A percentile compares a stretch with the other conserved stretches of the same genome.
These are phyloP conservation scores for Phaeosphaeriaceae sp. DNA, from an alignment of 2,329 filamentous ascomycete genomes.

Conservation along the genomic window DNA sequence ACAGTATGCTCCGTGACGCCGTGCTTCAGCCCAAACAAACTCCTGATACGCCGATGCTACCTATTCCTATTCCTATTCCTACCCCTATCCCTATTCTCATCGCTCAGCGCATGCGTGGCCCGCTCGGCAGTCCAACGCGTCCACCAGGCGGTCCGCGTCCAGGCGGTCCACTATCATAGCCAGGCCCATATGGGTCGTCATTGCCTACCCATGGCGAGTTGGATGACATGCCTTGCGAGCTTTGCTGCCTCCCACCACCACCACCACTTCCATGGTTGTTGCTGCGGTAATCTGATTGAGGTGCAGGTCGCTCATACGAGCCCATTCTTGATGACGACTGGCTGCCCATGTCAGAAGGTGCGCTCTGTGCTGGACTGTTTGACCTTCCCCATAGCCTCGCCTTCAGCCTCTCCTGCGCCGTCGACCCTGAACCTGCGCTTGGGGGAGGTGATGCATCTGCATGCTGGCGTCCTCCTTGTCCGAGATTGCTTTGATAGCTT, in stretches of 20 bases:
- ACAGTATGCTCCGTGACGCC: constrained; percentile 2
- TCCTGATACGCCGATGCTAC: neutral
- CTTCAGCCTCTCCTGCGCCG: constrained; percentile 82
- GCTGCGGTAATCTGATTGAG: constrained; percentile 37
- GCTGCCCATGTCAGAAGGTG: constrained; percentile 25
- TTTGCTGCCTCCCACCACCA: constrained; percentile 36
- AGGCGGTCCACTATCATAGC: constrained; percentile 30
- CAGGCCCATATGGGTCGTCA: constrained; percentile 41
- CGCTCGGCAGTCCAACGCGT: constrained; percentile 47
- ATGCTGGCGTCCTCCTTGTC: constrained; percentile 44
- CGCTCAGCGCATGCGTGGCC: constrained; percentile 45
- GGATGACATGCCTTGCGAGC: constrained; percentile 34
- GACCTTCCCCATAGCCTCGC: constrained; percentile 75
- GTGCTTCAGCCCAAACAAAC: neutral
- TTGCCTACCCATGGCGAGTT: constrained; percentile 43
- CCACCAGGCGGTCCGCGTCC: constrained; percentile 37
- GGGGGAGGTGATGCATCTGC: constrained; percentile 48
- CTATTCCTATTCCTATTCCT: neutral
- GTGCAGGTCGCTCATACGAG: constrained; percentile 34
- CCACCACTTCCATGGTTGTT: constrained; percentile 37
- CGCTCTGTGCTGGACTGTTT: constrained; percentile 58
- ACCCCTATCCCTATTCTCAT: neutral
- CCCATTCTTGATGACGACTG: constrained; percentile 19
- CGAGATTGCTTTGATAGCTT: constrained; percentile 70
- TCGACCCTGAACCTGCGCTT: constrained; percentile 53